These are phyloP conservation scores for Saraca asoca DNA, from an alignment of 331 rosid species.

Conservation along the genomic window DNA sequence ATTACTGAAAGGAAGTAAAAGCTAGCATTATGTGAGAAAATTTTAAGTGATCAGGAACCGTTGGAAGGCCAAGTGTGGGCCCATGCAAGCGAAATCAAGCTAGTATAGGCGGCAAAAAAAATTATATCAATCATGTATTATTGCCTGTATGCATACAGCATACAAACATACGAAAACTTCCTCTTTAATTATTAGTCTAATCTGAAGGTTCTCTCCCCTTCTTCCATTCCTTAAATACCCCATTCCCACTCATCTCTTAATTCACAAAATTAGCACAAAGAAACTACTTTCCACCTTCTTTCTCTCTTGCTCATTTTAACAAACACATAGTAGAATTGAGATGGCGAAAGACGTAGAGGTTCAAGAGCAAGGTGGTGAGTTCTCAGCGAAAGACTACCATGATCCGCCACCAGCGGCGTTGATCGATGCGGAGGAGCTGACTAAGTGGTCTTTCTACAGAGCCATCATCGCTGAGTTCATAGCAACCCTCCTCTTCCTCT, in stretches of 20 bases:
- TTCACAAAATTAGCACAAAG: background rate
- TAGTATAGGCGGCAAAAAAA: slow-evolving; percentile 65
- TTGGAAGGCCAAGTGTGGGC: slow-evolving; percentile 50
- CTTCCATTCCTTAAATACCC: slow-evolving; percentile 60
- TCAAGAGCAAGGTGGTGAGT: slow-evolving; percentile 57
- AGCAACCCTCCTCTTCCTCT: slow-evolving; percentile 88
- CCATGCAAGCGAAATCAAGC: slow-evolving; percentile 73
- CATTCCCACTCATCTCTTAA: background rate
- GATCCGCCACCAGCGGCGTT: slow-evolving; percentile 89
- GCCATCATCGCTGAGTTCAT: slow-evolving; percentile 87
- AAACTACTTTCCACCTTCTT: background rate
- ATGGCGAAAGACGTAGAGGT: slow-evolving; percentile 83
- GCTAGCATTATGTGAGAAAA: background rate
- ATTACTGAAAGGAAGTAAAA: background rate
- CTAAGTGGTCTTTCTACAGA: slow-evolving; percentile 79
- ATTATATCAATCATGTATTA: slow-evolving; percentile 38
- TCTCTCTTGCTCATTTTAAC: too few relatives aligned
- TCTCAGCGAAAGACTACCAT: slow-evolving; percentile 66
- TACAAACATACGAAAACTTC: slow-evolving; percentile 7
- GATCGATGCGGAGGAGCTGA: slow-evolving; percentile 61
- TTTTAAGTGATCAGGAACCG: slow-evolving; percentile 29
- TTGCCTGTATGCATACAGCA: slow-evolving; percentile 14
- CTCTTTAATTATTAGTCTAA: slow-evolving; percentile 4
- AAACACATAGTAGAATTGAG: background rate
- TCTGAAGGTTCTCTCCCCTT: slow-evolving; percentile 10